Conservation (phyloP, 2,329 filamentous ascomycete species). For the Fusarium subtropicale region DNA sequence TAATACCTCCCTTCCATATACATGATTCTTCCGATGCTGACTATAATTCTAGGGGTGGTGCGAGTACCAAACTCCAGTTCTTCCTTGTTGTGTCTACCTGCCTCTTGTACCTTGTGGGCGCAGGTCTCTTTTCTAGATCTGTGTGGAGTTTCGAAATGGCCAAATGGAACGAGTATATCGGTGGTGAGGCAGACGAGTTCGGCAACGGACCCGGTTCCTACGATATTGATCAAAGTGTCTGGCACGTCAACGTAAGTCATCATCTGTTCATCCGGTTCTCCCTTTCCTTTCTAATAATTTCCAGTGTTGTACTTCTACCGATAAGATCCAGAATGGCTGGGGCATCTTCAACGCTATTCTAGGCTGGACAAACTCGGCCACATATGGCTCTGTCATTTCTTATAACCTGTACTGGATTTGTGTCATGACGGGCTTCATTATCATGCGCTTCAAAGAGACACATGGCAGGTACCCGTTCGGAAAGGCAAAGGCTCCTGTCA, state of each 20-base stretch:
- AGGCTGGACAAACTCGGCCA: slow-evolving; percentile 90
- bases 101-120: slow-evolving; percentile 85
- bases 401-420: slow-evolving; percentile 91
- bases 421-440: slow-evolving; percentile 75
- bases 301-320: slow-evolving; percentile 78
- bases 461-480: slow-evolving; percentile 63
- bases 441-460: slow-evolving; percentile 74
- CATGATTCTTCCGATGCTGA: not conserved
- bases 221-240: slow-evolving; percentile 80
- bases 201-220: slow-evolving; percentile 78
- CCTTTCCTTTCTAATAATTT: not conserved
- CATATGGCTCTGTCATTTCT: slow-evolving; percentile 85
- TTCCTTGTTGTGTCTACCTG: slow-evolving; percentile 88
- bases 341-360: slow-evolving; percentile 88
- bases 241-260: slow-evolving; percentile 79
- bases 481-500: slow-evolving; percentile 49
- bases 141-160: slow-evolving; percentile 81
- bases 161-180: slow-evolving; percentile 73
- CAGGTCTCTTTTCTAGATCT: slow-evolving; percentile 81
- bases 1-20: slow-evolving; percentile 55
- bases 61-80: slow-evolving; percentile 66
- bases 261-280: not conserved
- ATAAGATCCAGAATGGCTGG: slow-evolving; percentile 82
- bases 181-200: slow-evolving; percentile 65
- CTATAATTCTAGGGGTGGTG: slow-evolving; percentile 53